Evolutionary conservation across 148 eudicot species (phyloP).

Genomic region (Selenicereus undatus): DNA sequence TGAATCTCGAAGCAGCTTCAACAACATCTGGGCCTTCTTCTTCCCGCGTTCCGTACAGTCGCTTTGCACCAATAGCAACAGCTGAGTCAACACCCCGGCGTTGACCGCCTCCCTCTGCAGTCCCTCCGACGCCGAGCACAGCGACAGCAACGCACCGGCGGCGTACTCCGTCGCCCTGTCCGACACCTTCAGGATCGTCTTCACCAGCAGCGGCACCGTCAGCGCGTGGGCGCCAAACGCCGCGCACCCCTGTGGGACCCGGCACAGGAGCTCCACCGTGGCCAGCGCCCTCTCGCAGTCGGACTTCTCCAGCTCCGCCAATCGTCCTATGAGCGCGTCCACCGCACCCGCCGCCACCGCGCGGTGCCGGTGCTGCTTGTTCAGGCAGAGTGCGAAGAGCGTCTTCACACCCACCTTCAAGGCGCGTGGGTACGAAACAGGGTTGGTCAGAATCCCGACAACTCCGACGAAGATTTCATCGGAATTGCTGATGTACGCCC

Average conservation of each 20-base stretch:
- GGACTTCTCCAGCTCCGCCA: slow-evolving; percentile 62
- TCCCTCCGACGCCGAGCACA: slow-evolving; percentile 62
- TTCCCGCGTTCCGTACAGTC: slow-evolving; percentile 82
- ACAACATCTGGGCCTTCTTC: slow-evolving; percentile 71
- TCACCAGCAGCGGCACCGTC: slow-evolving; percentile 61
- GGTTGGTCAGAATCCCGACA: slow-evolving; percentile 38
- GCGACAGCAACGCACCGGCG: slow-evolving; percentile 63
- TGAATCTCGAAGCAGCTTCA: slow-evolving; percentile 65
- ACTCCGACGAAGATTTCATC: slow-evolving; percentile 58
- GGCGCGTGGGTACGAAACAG: slow-evolving; percentile 48
- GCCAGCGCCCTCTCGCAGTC: slow-evolving; percentile 84
- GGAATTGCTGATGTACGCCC: slow-evolving; percentile 36
- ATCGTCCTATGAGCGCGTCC: slow-evolving; percentile 46
- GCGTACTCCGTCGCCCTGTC: slow-evolving; percentile 90
- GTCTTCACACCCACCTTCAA: slow-evolving; percentile 64
- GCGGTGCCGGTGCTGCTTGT: slow-evolving; percentile 59
- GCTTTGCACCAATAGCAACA: slow-evolving; percentile 71
- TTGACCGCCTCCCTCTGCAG: slow-evolving; percentile 63
- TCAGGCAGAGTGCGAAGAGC: slow-evolving; percentile 65
- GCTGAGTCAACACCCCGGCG: slow-evolving; percentile 70
- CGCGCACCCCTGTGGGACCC: slow-evolving; percentile 60
- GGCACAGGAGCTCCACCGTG: slow-evolving; percentile 67
- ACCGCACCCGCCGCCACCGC: slow-evolving; percentile 77
- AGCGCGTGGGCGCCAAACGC: slow-evolving; percentile 66
- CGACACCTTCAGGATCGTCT: slow-evolving; percentile 51